These are phyloP conservation scores for Pouteria glomerata DNA, from an alignment of 148 eudicot species.

Conservation along the genomic window DNA sequence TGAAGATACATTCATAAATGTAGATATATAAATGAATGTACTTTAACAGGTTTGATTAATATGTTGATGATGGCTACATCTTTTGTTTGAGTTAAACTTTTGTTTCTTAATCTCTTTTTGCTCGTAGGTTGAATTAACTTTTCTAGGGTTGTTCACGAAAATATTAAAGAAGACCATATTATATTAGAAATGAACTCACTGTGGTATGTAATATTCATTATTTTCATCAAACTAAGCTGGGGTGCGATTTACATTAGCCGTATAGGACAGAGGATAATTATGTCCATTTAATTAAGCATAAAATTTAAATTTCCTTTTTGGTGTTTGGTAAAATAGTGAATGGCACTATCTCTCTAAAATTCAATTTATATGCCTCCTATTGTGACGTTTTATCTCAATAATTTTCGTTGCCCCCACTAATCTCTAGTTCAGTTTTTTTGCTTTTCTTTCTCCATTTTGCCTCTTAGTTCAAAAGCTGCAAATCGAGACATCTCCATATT, in stretches of 20 bases:
- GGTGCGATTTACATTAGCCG: not conserved
- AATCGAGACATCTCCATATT: not conserved
- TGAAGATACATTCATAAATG: too few species aligned
- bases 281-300: not conserved
- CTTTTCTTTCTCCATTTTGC: not conserved
- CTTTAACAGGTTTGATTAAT: not conserved
- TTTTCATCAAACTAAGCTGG: not conserved
- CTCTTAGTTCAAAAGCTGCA: not conserved
- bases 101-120: conserved; percentile 3
- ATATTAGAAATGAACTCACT: conserved; percentile 84
- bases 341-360: too few species aligned
- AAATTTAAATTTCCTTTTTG: not conserved
- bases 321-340: not conserved
- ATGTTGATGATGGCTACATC: not conserved
- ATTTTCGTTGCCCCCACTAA: not conserved
- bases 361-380: too few species aligned
- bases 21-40: too few species aligned
- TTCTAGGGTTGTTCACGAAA: conserved; percentile 79
- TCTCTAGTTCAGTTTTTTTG: not conserved
- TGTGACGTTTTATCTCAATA: not conserved
- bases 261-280: not conserved
- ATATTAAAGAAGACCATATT: conserved; percentile 63
- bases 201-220: conserved; percentile 36
- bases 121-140: conserved; percentile 85
- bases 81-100: conserved; percentile 11